Base-by-base conservation (phyloP, 345 rosid species). In the Boechera stricta region DNA sequence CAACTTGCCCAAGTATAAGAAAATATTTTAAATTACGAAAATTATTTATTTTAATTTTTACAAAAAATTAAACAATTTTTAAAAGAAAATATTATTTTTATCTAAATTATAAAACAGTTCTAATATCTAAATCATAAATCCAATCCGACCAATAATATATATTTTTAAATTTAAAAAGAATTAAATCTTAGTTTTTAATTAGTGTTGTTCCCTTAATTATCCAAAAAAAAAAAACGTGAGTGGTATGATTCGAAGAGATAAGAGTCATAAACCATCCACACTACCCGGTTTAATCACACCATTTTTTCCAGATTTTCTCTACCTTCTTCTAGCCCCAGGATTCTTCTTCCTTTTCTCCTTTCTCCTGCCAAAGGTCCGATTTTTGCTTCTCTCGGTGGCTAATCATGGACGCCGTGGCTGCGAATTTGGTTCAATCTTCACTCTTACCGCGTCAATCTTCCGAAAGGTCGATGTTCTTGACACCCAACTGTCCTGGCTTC, bases 321-420 rank as follows among this genome's bases (percentile, higher is more conserved):
- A 47, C 16, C 16, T 75, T 49, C 24, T 48, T 36, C 35, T 28
- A 12, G 47, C 47, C 47, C 21, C 57, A 67, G 67, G 73, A 67
- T 49, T 47, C 51, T 59, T 51, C 53, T 18, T 54, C 71, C n/a
- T 11, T 44, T 12, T 54, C 63, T 63, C 72, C 33, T 58, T 59
- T 59, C 28, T 60, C 64, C 47, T 28, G 65, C 72, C 38, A 45
- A 45, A 74, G 71, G 16, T 65, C 31, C 72, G 72, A 67, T 60
- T 35, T 45, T 55, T 28, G n/a, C 45, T 75, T 51, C 74, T 29
- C 67, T 72, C 69, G 39, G 77, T 69, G 16, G 31, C 11, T 73
- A 65, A 74, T 48, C 69, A 88, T 88, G 91, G 87, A 82, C 38
- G 84, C 87, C 5, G 72, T 80, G 16, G 45, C 86, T 8, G 69